phyloP scores from a whole-genome alignment of 257 asterid genomes.

The Eucommia ulmoides region DNA sequence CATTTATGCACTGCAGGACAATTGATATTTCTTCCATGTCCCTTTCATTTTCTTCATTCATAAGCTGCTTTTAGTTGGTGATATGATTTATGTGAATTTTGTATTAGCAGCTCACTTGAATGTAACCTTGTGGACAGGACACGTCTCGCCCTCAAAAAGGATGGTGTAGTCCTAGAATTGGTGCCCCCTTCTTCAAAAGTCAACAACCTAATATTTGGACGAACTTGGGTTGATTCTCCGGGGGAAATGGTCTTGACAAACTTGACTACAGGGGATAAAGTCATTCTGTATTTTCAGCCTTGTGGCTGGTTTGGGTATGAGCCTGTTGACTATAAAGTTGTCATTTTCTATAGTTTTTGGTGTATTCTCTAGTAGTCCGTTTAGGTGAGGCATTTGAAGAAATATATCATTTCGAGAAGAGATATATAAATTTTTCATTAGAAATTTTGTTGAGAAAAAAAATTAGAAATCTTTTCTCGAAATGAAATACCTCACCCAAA shows the following conservation, averaged over 20 bases:
- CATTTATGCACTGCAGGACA: background rate
- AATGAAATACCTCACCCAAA: too few species aligned
- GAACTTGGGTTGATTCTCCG: conserved; percentile 97
- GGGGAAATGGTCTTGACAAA: conserved; percentile 94
- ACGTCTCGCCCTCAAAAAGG: conserved; percentile 71
- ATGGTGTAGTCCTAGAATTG: conserved; percentile 70
- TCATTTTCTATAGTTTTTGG: too few species aligned
- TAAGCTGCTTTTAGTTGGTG: background rate
- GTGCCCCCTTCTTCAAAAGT: conserved; percentile 98
- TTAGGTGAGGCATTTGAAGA: too few species aligned
- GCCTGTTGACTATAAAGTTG: too few species aligned
- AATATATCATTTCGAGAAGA: too few species aligned
- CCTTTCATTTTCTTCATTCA: background rate
- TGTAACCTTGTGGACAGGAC: conserved; percentile 47
- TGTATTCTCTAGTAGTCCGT: too few species aligned
- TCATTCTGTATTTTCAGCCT: conserved; percentile 88
- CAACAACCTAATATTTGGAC: conserved; percentile 86
- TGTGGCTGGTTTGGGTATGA: conserved; percentile 99
- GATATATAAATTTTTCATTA: too few species aligned
- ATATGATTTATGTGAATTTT: background rate
- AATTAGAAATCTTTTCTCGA: too few species aligned
- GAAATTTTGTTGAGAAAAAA: too few species aligned
- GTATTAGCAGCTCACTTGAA: background rate
- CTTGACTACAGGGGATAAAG: conserved; percentile 94
- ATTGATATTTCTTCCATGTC: background rate